These are phyloP conservation scores for Bipolaris gigantea DNA, from an alignment of 2,329 filamentous ascomycete species.

Conservation along the genomic window DNA sequence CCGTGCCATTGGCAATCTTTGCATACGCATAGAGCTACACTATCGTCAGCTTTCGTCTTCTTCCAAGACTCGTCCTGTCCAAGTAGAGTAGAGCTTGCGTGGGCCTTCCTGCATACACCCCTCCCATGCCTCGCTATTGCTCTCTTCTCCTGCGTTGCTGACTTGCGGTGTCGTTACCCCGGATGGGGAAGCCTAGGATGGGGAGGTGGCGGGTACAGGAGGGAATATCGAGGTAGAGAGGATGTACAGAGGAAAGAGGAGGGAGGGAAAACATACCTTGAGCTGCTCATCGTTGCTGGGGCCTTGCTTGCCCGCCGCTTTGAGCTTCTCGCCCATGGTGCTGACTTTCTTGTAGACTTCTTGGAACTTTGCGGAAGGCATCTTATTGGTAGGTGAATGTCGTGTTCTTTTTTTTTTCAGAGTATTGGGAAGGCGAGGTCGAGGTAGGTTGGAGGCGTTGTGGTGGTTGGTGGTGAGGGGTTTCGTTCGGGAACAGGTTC, in stretches of 20 bases:
- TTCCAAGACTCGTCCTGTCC: background rate
- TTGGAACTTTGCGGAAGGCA: conserved; percentile 37
- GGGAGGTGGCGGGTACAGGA: background rate
- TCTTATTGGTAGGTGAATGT: conserved; percentile 11
- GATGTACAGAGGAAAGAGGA: background rate
- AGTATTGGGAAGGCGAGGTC: too few species aligned
- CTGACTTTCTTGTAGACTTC: conserved; percentile 37
- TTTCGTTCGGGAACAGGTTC: conserved; percentile 13
- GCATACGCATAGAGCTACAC: conserved; percentile 56
- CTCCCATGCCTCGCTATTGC: too few species aligned
- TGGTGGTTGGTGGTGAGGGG: conserved; percentile 6
- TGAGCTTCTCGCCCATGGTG: conserved; percentile 38
- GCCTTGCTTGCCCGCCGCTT: conserved; percentile 27
- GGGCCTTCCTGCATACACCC: too few species aligned
- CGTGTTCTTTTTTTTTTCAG: too few species aligned
- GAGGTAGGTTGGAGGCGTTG: background rate
- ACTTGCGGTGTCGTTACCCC: too few species aligned
- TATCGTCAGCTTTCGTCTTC: background rate
- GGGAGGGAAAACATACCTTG: conserved; percentile 45
- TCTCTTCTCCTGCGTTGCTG: background rate
- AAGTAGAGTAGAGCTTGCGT: too few species aligned
- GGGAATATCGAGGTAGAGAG: too few species aligned
- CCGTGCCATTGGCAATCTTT: conserved; percentile 47
- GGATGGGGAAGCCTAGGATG: too few species aligned
- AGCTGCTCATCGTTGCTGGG: conserved; percentile 50